Evolutionary conservation across 2,329 filamentous ascomycete species (phyloP).

Genomic region (Monosporascus sp.): DNA sequence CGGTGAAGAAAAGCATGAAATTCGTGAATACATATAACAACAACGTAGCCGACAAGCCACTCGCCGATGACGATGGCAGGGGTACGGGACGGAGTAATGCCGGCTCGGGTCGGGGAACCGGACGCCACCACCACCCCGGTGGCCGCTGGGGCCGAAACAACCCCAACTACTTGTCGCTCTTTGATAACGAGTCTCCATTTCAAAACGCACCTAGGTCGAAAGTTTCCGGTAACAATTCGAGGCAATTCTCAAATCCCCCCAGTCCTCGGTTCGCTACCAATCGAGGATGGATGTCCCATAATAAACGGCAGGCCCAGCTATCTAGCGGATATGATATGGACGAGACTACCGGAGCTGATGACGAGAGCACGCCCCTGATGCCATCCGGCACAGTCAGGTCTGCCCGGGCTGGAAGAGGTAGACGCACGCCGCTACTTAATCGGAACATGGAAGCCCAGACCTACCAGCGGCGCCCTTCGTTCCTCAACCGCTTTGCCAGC

Average conservation of each 20-base stretch:
- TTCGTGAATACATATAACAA: slow-evolving; percentile 77
- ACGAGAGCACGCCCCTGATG: slow-evolving; percentile 82
- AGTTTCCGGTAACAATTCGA: slow-evolving; percentile 49
- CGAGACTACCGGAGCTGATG: slow-evolving; percentile 71
- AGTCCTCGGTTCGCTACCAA: slow-evolving; percentile 53
- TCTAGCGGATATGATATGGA: slow-evolving; percentile 72
- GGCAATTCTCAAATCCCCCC: slow-evolving; percentile 62
- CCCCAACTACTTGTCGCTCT: slow-evolving; percentile 65
- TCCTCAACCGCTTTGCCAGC: slow-evolving; percentile 72
- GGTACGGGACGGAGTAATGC: slow-evolving; percentile 55
- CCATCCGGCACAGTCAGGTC: slow-evolving; percentile 51
- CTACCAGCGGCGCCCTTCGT: slow-evolving; percentile 56
- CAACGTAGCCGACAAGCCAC: slow-evolving; percentile 45
- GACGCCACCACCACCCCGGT: slow-evolving; percentile 69
- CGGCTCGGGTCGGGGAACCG: slow-evolving; percentile 60
- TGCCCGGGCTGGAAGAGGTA: slow-evolving; percentile 49
- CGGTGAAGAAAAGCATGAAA: slow-evolving; percentile 90
- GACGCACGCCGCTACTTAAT: slow-evolving; percentile 48
- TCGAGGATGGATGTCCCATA: slow-evolving; percentile 22
- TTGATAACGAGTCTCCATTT: slow-evolving; percentile 76
- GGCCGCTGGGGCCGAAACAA: slow-evolving; percentile 70
- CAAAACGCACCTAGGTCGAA: slow-evolving; percentile 61
- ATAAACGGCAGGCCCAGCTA: slow-evolving; percentile 54
- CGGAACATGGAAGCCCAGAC: slow-evolving; percentile 69
- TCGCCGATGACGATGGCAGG: slow-evolving; percentile 63